phyloP scores from a whole-genome alignment of 345 rosid species.

The Pistacia integerrima region DNA sequence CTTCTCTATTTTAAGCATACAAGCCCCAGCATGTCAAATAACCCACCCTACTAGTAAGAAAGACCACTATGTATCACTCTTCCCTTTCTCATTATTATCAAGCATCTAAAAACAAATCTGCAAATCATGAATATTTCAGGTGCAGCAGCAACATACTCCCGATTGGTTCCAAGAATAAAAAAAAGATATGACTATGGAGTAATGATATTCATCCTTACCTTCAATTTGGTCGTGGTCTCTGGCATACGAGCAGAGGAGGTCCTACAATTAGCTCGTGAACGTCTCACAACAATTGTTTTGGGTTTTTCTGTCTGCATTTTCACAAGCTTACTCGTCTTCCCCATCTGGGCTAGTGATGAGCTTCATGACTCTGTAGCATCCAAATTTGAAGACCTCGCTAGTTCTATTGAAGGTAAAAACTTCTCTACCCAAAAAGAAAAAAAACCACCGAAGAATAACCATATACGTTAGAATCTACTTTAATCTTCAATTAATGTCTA shows the following conservation, averaged over 20 bases:
- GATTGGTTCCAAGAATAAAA: slow-evolving; percentile 63
- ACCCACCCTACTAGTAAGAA: neutral
- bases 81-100: neutral
- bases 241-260: slow-evolving; percentile 59
- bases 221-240: slow-evolving; percentile 70
- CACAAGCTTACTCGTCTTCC: slow-evolving; percentile 59
- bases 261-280: slow-evolving; percentile 56
- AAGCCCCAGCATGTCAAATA: neutral
- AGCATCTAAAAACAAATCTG: too few relatives aligned
- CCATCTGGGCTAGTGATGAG: slow-evolving; percentile 90
- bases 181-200: slow-evolving; percentile 67
- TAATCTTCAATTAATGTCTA: neutral
- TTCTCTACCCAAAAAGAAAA: too few relatives aligned
- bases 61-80: neutral
- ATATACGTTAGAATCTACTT: neutral
- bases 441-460: too few relatives aligned
- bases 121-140: slow-evolving; percentile 30
- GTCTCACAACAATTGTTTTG: slow-evolving; percentile 63
- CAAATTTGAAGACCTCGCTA: slow-evolving; percentile 56
- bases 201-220: slow-evolving; percentile 81
- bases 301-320: slow-evolving; percentile 69
- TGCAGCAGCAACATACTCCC: slow-evolving; percentile 64
- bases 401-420: slow-evolving; percentile 62
- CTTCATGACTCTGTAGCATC: slow-evolving; percentile 65
- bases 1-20: neutral